Evolutionary conservation across 352 stramenopile genomes (phyloP), one percentile per base, ranked within the genome.

Genomic region (Globisporangium nagaii): DNA sequence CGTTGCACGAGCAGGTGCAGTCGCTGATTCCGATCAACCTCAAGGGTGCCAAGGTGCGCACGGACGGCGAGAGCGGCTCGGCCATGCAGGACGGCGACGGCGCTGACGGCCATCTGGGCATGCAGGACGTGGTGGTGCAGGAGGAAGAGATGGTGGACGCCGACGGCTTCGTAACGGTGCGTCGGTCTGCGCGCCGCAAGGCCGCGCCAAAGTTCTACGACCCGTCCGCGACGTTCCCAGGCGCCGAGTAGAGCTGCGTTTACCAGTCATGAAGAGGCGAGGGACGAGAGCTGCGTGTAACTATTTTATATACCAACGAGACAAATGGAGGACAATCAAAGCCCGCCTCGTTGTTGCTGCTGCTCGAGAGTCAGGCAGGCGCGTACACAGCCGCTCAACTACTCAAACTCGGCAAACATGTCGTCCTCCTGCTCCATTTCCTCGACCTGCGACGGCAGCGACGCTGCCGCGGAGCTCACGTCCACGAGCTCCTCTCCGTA

Each of bases 391-490:
- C n/a, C n/a, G n/a, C n/a, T 19, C 7, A 10, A 20, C 67, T 66
- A 93, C 47, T 90, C 82, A 56, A 93, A 86, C 50, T 90, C 82
- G 31, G 78, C 79, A 63, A 90, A 93, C 73, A 93, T 86, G 48
- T 88, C 79, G 54, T 88, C 74, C 39, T 90, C 79, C 28, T 88
- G 69, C 36, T 87, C 73, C 54, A 80, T 78, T 0, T 60, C 65
- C n/a, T 84, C 69, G 1, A 85, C 62, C 32, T 87, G 75, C 7
- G 74, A 86, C 19, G 79, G 82, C 10, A 90, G 60, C 13, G 70
- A 82, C 27, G 68, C 82, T 3, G 66, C 73, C 9, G 67, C 65
- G 6, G 68, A 52, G 35, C 74, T 42, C 7, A 73, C 58, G 41
- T 84, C 69, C 20, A 78, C 31, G 53, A 77, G 63, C 40, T 82